Evolutionary conservation across 2,329 filamentous ascomycete genomes (phyloP).

Genomic region (Simplicillium aogashimaense): DNA sequence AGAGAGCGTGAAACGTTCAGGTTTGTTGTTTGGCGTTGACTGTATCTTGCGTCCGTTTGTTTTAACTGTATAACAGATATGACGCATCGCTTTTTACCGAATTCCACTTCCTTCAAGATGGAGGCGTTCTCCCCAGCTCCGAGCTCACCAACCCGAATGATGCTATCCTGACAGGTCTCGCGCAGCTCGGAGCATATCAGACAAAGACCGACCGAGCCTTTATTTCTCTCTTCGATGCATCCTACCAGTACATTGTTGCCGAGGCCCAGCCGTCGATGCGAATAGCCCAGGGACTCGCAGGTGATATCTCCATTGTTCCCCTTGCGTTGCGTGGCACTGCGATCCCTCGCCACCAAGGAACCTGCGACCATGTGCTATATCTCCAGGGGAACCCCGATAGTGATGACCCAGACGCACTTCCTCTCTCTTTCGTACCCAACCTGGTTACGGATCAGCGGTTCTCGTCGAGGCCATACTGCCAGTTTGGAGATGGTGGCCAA

Average conservation of each 20-base stretch:
- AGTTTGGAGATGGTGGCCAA: slow-evolving; percentile 11
- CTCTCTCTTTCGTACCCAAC: slow-evolving; percentile 23
- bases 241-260: slow-evolving; percentile 37
- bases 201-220: no score
- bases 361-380: slow-evolving; percentile 18
- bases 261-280: slow-evolving; percentile 35
- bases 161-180: no score
- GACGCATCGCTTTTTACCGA: no score
- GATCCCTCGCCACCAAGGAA: slow-evolving; percentile 17
- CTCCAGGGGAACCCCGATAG: neutral
- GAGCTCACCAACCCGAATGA: no score
- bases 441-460: slow-evolving; percentile 20
- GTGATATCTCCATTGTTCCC: slow-evolving; percentile 4
- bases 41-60: no score
- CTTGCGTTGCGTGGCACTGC: slow-evolving; percentile 20
- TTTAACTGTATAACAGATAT: no score
- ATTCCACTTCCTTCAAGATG: no score
- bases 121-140: no score
- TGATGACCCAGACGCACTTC: slow-evolving; percentile 11
- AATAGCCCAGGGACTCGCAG: slow-evolving; percentile 14
- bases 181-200: no score
- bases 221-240: slow-evolving; percentile 41
- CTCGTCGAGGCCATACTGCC: slow-evolving; percentile 13
- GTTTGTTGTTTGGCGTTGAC: no score
- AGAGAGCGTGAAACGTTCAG: no score